Evolutionary conservation across 1,284 basidiomycete genomes (phyloP).

Genomic region (Schizopora paradoxa): DNA sequence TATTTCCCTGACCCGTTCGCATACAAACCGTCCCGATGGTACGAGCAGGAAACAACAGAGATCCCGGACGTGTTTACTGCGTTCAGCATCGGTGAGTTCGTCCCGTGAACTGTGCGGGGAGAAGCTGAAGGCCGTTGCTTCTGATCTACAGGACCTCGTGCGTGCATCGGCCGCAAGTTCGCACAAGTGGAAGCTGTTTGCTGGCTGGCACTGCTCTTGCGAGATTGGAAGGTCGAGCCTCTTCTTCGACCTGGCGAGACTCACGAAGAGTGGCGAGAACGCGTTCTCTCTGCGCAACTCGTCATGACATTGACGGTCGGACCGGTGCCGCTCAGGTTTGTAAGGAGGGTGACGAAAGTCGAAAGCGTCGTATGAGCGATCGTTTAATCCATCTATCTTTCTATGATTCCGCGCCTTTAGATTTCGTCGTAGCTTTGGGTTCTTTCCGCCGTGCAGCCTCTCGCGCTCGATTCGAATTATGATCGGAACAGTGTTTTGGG

Average conservation of each 20-base stretch:
- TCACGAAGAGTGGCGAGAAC: slow-evolving; percentile 35
- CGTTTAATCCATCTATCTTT: no score
- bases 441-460: no score
- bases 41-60: slow-evolving; percentile 21
- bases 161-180: slow-evolving; percentile 52
- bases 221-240: slow-evolving; percentile 47
- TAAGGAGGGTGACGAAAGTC: no score
- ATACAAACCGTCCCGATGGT: slow-evolving; percentile 38
- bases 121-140: no score
- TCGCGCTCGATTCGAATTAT: no score
- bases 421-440: no score
- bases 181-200: slow-evolving; percentile 46
- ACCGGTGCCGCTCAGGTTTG: slow-evolving; percentile 38
- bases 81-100: slow-evolving; percentile 40
- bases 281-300: slow-evolving; percentile 39
- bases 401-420: no score
- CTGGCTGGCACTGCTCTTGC: slow-evolving; percentile 43
- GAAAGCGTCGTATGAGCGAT: no score
- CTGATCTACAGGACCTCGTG: slow-evolving; percentile 36
- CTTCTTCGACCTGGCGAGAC: slow-evolving; percentile 38
- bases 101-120: no score
- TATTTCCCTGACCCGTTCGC: slow-evolving; percentile 36
- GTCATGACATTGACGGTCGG: slow-evolving; percentile 36
- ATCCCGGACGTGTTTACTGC: slow-evolving; percentile 37
- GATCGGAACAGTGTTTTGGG: no score